Base-by-base conservation (phyloP, 257 asterid species). In the Gentiana dahurica region DNA sequence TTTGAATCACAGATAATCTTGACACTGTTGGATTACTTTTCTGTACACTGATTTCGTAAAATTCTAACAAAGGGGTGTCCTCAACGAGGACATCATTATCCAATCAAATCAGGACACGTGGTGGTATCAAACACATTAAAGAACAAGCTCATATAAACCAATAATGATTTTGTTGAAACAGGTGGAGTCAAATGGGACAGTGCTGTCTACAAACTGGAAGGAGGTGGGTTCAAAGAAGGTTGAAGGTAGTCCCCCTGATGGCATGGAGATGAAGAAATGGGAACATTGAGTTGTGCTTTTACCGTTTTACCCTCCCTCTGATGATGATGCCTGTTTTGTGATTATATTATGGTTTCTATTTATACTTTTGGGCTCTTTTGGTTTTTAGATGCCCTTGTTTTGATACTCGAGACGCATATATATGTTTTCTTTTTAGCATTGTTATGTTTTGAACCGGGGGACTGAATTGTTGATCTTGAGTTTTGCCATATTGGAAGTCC, bases 191-290 rank as follows among this genome's bases (percentile, higher is more conserved):
- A 72, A 85, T 15, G 97, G 97, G 68, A 88, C 95, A 1, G 97
- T 82, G 64, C 69, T 88, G 49, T 88, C 95, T 4, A 88, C 97
- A 11, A 88, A 88, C 61, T 88, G 97, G 97, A 88, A 88, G 66
- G 95, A 88, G 68, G 95, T 85, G 51, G 95, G 95, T 34, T 9
- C 70, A 10, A 87, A 90, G 82, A 84, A 84, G 81, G 92, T 90
- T 0, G 94, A 84, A 76, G 96, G 98, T 70, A 87, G 98, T 71
- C 75, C 96, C 8, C 96, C 98, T 0, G 98, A 90, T 59, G 98
- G 98, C 70, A 87, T 90, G 98, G 96, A 90, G 80, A 39, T 90
- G 81, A 87, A 77, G 82, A 90, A 87, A 59, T 87, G 94, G 87
- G 95, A 90, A 68, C 66, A 62, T 67, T 87, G 69, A 70, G 6